A percentile compares a stretch with the other conserved stretches of the same genome.
phyloP scores from a whole-genome alignment of 139 green algal genomes.

The Microglena sp. region DNA sequence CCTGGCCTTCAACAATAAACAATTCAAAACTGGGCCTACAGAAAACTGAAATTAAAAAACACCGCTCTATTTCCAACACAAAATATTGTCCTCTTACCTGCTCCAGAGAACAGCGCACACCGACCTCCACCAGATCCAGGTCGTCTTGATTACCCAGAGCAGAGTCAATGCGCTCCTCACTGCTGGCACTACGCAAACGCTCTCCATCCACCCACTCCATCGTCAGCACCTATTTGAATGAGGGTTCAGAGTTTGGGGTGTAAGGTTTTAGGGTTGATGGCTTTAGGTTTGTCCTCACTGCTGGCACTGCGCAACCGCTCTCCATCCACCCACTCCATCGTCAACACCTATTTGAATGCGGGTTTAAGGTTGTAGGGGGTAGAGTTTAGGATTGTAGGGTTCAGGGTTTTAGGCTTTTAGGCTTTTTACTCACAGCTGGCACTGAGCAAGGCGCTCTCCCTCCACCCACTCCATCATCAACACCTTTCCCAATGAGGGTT shows the following conservation, averaged over 20 bases:
- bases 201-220: conserved; percentile 90
- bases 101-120: no score
- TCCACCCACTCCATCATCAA: conserved; percentile 91
- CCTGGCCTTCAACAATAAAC: no score
- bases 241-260: not conserved
- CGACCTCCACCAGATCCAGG: conserved; percentile 74
- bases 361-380: not conserved
- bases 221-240: conserved; percentile 47
- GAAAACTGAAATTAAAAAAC: no score
- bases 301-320: conserved; percentile 50
- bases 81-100: no score
- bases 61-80: no score
- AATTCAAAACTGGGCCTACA: not conserved
- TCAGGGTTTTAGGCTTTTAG: no score
- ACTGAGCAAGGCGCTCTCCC: conserved; percentile 59
- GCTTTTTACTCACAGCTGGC: not conserved
- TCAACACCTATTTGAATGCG: conserved; percentile 42
- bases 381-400: not conserved
- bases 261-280: not conserved
- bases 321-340: conserved; percentile 90
- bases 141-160: conserved; percentile 39
- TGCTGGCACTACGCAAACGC: conserved; percentile 47
- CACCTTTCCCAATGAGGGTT: conserved; percentile 23
- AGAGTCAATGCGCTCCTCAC: not conserved
- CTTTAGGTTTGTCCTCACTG: no score